Evolutionary conservation across 495 filamentous ascomycete genomes (phyloP), one percentile per base, ranked within the genome.

Genomic region (Penicillium soppii): DNA sequence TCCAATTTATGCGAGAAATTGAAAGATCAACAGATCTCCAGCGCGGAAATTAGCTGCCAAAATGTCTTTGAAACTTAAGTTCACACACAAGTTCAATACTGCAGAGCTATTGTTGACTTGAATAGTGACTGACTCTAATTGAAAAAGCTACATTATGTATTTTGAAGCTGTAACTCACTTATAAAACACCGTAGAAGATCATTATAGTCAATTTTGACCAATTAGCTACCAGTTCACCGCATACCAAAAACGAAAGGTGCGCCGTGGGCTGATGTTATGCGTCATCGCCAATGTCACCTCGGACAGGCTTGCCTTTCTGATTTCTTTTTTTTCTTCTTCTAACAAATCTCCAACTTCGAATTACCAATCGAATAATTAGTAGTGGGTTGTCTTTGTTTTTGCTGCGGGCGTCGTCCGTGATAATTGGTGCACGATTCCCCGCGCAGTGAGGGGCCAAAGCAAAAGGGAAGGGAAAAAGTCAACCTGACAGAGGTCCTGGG

Each of bases 401-500:
- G 21, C 41, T 17, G 29, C 13, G 29, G 20, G 23, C 35, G 9
- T 29, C 15, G 7, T 10, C n/a, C 20, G 21, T 12, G n/a, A 3
- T 47, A 20, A 27, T 48, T 22, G 32, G 23, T 15, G 46, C 25
- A 21, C 37, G 25, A 43, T 35, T 43, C 38, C 38, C 38, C 48
- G 29, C 48, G 48, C 38, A 50, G 48, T 35, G 48, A 50, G 48
- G 48, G 48, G 48, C 48, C 26, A 38, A 40, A 43, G 39, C 37
- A 25, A 16, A n/a, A 20, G 29, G n/a, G 19, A 22, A n/a, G n/a
- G n/a, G n/a, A n/a, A 49, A 49, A 48, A 41, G 44, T 37, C 43
- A 15, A 16, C 25, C 10, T 30, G 17, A 32, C 3, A 12, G 3
- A 8, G 20, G 7, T 15, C 7, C 19, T 23, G 39, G 25, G 5